phyloP scores from a whole-genome alignment of 805 yeast genomes.

The Lachancea mirantina region DNA sequence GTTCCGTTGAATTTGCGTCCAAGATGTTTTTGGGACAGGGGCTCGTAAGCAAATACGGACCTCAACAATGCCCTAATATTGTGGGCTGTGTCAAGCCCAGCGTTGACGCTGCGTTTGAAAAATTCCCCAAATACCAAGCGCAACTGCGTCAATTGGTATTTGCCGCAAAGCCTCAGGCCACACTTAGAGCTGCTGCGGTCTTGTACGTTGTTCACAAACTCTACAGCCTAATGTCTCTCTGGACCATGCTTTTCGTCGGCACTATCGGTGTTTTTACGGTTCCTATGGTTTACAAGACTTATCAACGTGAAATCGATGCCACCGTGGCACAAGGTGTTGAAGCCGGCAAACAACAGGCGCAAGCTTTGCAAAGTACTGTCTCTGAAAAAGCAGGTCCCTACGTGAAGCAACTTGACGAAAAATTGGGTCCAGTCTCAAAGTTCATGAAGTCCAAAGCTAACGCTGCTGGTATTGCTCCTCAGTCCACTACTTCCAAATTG shows the following conservation, averaged over 20 bases:
- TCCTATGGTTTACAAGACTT: slow-evolving; percentile 66
- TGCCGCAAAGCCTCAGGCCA: slow-evolving; percentile 63
- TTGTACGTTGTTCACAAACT: slow-evolving; percentile 62
- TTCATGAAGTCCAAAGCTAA: slow-evolving; percentile 40
- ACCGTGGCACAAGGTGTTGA: slow-evolving; percentile 42
- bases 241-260: slow-evolving; percentile 52
- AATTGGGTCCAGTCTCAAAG: slow-evolving; percentile 60
- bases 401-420: slow-evolving; percentile 47
- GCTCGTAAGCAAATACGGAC: slow-evolving; percentile 67
- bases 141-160: slow-evolving; percentile 50
- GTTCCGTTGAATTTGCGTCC: slow-evolving; percentile 70
- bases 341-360: slow-evolving; percentile 45
- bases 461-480: slow-evolving; percentile 46
- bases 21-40: slow-evolving; percentile 70
- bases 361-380: slow-evolving; percentile 40
- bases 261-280: slow-evolving; percentile 61
- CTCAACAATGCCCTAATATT: slow-evolving; percentile 34
- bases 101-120: slow-evolving; percentile 25
- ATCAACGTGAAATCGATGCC: slow-evolving; percentile 72
- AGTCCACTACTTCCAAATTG: slow-evolving; percentile 20
- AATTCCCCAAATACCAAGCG: slow-evolving; percentile 45
- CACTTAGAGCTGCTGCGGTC: slow-evolving; percentile 63
- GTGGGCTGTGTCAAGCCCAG: slow-evolving; percentile 29
- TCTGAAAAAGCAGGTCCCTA: slow-evolving; percentile 55
- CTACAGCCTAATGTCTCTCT: slow-evolving; percentile 69